These are phyloP conservation scores for Aspergillus fructus DNA, from an alignment of 2,329 filamentous ascomycete genomes.

Conservation along the genomic window DNA sequence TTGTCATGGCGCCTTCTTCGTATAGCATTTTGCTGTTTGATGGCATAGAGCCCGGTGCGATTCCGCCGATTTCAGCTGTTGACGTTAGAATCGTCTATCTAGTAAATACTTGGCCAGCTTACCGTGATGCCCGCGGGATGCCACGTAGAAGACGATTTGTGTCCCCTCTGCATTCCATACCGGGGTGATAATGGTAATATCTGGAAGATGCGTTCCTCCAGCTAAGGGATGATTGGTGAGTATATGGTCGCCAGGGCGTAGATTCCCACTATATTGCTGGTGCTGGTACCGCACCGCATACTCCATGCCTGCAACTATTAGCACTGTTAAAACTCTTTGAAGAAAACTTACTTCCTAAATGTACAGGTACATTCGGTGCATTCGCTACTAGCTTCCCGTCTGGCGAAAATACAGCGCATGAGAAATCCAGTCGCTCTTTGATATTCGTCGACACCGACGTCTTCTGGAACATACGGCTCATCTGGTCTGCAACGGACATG, in stretches of 20 bases:
- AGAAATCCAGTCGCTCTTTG: constrained; percentile 83
- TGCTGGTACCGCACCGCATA: constrained; percentile 78
- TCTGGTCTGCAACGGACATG: constrained; percentile 61
- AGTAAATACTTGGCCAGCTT: too few species aligned
- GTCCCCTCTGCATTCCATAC: constrained; percentile 67
- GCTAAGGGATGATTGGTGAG: constrained; percentile 83
- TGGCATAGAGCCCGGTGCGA: constrained; percentile 81
- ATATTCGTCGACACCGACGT: constrained; percentile 65
- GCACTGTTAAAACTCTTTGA: too few species aligned
- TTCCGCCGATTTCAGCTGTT: constrained; percentile 72
- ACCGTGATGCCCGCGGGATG: constrained; percentile 73
- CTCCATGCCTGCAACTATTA: constrained; percentile 56
- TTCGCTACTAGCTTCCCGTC: constrained; percentile 68
- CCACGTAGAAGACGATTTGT: constrained; percentile 78
- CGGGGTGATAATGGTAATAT: constrained; percentile 77
- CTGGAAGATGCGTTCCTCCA: constrained; percentile 78
- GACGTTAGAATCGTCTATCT: too few species aligned
- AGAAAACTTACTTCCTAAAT: constrained; percentile 54
- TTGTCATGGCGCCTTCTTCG: constrained; percentile 49
- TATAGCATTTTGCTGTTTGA: constrained; percentile 48
- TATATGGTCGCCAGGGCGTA: constrained; percentile 77
- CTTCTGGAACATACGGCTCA: constrained; percentile 58
- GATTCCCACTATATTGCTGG: constrained; percentile 74
- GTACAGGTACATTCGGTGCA: constrained; percentile 78
- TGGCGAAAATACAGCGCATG: constrained; percentile 76